Conservation (phyloP, 2,329 filamentous ascomycete species). For the Alternaria ethzedia region DNA sequence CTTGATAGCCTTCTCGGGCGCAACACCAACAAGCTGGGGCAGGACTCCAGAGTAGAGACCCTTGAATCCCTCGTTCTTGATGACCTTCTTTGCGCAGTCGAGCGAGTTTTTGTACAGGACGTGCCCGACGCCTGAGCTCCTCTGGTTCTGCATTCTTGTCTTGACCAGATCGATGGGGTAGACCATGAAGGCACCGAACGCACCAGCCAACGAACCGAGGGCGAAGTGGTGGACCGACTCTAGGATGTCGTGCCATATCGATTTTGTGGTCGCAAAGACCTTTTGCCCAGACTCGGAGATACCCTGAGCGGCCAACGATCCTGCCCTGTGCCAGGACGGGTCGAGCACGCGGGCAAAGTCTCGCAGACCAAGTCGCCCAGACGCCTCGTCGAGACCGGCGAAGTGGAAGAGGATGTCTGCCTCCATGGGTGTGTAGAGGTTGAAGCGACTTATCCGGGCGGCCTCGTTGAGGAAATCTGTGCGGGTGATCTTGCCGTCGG, state of each 20-base stretch:
- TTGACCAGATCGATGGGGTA: slow-evolving; percentile 99
- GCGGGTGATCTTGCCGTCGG: slow-evolving; percentile 90
- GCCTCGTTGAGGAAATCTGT: slow-evolving; percentile 96
- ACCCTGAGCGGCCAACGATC: slow-evolving; percentile 57
- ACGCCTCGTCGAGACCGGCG: slow-evolving; percentile 87
- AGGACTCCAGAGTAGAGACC: slow-evolving; percentile 94
- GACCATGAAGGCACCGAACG: slow-evolving; percentile 99
- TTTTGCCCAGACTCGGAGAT: slow-evolving; percentile 57
- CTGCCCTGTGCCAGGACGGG: slow-evolving; percentile 80
- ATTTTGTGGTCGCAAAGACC: slow-evolving; percentile 62
- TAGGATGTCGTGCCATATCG: slow-evolving; percentile 67
- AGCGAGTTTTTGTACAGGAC: slow-evolving; percentile 95
- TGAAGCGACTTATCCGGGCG: slow-evolving; percentile 88
- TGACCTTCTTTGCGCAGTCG: slow-evolving; percentile 92
- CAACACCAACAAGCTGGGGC: slow-evolving; percentile 94
- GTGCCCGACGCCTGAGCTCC: slow-evolving; percentile 77
- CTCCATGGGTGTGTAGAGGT: slow-evolving; percentile 97
- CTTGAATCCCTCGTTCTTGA: slow-evolving; percentile 87
- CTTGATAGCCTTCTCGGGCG: slow-evolving; percentile 99
- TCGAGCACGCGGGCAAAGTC: slow-evolving; percentile 97
- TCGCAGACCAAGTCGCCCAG: slow-evolving; percentile 77
- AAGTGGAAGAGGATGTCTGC: slow-evolving; percentile 99
- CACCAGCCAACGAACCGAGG: slow-evolving; percentile 87
- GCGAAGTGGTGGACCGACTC: slow-evolving; percentile 90
- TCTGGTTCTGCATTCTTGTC: slow-evolving; percentile 98